Evolutionary conservation across 805 yeast genomes (phyloP).

Genomic region (Wickerhamomyces xylosicus): DNA sequence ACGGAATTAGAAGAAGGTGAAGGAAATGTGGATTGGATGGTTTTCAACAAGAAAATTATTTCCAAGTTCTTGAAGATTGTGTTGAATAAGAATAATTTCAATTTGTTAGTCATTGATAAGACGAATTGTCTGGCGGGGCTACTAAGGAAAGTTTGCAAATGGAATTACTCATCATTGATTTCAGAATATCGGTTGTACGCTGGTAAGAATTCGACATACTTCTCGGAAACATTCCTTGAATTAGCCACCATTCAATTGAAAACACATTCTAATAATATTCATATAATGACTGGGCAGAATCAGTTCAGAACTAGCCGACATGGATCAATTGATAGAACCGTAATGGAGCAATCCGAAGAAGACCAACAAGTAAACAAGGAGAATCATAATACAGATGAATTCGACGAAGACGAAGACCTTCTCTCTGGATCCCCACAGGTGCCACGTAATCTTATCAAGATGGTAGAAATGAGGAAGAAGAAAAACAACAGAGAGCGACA

Average conservation of each 20-base stretch:
- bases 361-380: conserved; percentile 11
- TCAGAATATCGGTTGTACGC: conserved; percentile 77
- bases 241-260: conserved; percentile 45
- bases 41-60: conserved; percentile 55
- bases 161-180: conserved; percentile 79
- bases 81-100: conserved; percentile 52
- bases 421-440: conserved; percentile 61
- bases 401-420: conserved; percentile 13
- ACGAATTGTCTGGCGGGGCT: conserved; percentile 75
- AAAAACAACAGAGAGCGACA: conserved; percentile 21
- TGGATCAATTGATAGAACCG: neutral
- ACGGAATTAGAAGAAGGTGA: conserved; percentile 13
- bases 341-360: neutral
- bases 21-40: conserved; percentile 45
- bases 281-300: conserved; percentile 18
- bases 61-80: conserved; percentile 56
- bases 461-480: conserved; percentile 36
- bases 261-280: conserved; percentile 3
- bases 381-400: conserved; percentile 11
- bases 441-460: conserved; percentile 45
- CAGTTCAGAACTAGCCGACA: conserved; percentile 8
- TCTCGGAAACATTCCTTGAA: conserved; percentile 76
- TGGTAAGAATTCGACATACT: conserved; percentile 64
- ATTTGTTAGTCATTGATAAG: conserved; percentile 67
- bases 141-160: conserved; percentile 72